These are phyloP conservation scores for Chamaecyparis obtusa DNA, from an alignment of 75 land plant genomes.

Conservation along the genomic window DNA sequence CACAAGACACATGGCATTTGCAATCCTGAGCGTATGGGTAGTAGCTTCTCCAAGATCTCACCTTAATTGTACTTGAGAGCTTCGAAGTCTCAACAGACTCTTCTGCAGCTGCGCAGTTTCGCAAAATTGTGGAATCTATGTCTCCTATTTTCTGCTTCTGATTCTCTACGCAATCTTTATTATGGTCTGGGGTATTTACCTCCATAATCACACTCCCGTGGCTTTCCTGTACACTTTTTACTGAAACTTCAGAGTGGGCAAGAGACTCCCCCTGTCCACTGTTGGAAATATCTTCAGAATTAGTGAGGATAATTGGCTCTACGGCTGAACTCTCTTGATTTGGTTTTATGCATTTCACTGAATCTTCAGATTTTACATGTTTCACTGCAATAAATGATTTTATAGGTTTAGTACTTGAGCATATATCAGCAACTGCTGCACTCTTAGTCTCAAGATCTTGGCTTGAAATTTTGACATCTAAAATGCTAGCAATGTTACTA, in stretches of 20 bases:
- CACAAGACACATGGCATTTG: neutral
- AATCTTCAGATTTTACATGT: slow-evolving; percentile 6
- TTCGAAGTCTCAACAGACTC: neutral
- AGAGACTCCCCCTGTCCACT: neutral
- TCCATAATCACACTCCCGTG: neutral
- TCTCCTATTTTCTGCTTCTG: neutral
- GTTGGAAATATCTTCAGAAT: neutral
- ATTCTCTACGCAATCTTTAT: neutral
- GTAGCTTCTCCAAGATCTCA: slow-evolving; percentile 5
- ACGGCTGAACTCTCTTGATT: neutral
- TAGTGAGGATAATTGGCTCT: neutral
- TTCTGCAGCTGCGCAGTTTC: neutral
- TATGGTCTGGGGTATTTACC: neutral
- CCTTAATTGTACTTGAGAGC: slow-evolving; percentile 1
- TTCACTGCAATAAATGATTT: slow-evolving; percentile 8
- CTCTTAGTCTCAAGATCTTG: neutral
- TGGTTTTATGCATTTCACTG: neutral
- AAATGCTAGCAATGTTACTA: neutral
- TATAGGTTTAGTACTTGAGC: neutral
- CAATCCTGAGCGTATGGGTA: neutral
- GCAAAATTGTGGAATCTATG: neutral
- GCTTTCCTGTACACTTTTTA: neutral
- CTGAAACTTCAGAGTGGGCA: neutral
- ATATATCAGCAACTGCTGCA: neutral
- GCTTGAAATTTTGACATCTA: neutral